phyloP scores from a whole-genome alignment of 768 basidiomycete species.

The Glaciozyma antarctica region DNA sequence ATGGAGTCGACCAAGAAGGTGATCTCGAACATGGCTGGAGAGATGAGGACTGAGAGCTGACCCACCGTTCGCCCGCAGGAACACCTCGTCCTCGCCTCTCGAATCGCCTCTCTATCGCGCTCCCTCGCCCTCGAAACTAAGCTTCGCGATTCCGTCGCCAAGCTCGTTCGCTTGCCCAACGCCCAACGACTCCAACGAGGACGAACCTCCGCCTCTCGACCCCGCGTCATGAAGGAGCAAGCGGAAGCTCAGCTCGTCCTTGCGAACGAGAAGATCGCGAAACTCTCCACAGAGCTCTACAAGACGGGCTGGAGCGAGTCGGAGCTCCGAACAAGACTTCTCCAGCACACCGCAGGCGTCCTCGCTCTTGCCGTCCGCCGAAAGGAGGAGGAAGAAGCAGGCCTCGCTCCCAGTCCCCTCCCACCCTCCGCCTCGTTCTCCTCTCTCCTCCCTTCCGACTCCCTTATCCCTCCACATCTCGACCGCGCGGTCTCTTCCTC shows the following conservation, averaged over 20 bases:
- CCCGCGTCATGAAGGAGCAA: conserved; percentile 43
- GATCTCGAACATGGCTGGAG: conserved; percentile 18
- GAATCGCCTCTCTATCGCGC: conserved; percentile 57
- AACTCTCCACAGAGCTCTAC: conserved; percentile 61
- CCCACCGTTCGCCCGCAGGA: conserved; percentile 47
- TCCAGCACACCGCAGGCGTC: conserved; percentile 76
- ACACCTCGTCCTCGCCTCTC: conserved; percentile 57
- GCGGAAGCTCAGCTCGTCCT: conserved; percentile 61
- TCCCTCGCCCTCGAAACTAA: conserved; percentile 73
- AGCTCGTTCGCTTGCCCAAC: conserved; percentile 58
- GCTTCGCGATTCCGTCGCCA: conserved; percentile 75
- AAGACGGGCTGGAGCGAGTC: conserved; percentile 55
- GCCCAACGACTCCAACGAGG: not conserved
- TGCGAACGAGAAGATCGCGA: conserved; percentile 63
- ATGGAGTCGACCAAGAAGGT: conserved; percentile 65
- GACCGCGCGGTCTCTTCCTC: not conserved
- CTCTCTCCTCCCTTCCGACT: not conserved
- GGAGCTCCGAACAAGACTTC: conserved; percentile 55
- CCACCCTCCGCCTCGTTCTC: not conserved
- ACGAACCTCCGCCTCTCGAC: conserved; percentile 29
- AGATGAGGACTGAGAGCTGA: not conserved
- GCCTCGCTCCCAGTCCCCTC: not conserved
- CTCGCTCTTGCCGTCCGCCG: conserved; percentile 60
- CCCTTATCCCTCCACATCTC: not conserved
- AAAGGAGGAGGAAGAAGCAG: conserved; percentile 46